phyloP scores from a whole-genome alignment of 208 protist species.

The Wallacemonas sp. region DNA sequence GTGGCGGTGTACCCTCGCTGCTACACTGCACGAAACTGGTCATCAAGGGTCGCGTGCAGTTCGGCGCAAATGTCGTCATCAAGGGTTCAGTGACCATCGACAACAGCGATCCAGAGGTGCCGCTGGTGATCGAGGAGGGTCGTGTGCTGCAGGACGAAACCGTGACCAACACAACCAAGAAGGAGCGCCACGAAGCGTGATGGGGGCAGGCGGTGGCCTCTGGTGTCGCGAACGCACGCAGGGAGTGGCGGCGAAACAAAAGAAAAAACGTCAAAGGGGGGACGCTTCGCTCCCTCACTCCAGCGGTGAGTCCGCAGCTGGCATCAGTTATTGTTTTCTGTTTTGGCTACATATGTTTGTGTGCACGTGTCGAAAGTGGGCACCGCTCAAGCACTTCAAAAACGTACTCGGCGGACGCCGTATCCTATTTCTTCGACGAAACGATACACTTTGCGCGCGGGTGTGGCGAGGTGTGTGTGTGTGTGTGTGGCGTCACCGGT shows the following conservation, averaged over 20 bases:
- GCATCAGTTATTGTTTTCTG: neutral
- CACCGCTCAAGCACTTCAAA: neutral
- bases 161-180: constrained; percentile 5
- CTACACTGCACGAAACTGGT: constrained; percentile 51
- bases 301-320: too few relatives aligned
- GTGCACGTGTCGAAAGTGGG: neutral
- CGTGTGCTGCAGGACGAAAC: constrained; percentile 53
- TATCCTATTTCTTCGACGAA: too few relatives aligned
- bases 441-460: too few relatives aligned
- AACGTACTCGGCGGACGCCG: too few relatives aligned
- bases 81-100: constrained; percentile 68
- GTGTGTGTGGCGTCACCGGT: too few relatives aligned
- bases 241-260: neutral
- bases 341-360: too few relatives aligned
- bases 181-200: neutral
- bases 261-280: constrained; percentile 11
- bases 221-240: too few relatives aligned
- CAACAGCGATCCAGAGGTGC: constrained; percentile 28
- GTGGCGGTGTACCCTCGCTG: constrained; percentile 63
- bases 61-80: constrained; percentile 47
- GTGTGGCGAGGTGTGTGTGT: too few relatives aligned
- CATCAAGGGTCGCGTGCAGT: constrained; percentile 60
- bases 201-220: neutral
- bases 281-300: too few relatives aligned
- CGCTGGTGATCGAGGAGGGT: constrained; percentile 38